phyloP scores from a whole-genome alignment of 2,329 filamentous ascomycete species.

The Fusarium sororula region DNA sequence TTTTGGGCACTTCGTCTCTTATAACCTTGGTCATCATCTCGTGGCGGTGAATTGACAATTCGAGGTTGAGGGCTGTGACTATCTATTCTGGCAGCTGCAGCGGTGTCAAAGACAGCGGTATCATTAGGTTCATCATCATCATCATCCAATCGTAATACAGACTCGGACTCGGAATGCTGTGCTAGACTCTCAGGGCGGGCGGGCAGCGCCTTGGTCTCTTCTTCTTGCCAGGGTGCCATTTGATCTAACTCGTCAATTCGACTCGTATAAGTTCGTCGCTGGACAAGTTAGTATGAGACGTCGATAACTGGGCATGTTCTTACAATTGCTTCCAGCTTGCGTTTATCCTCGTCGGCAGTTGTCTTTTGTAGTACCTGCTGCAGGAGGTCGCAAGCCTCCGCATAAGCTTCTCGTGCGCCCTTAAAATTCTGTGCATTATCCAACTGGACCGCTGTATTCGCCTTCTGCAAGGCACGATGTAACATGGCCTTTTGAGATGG shows the following conservation, averaged over 20 bases:
- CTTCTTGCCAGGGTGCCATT: conserved; percentile 65
- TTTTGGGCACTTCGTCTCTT: conserved; percentile 37
- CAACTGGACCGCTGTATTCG: conserved; percentile 92
- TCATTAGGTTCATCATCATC: conserved; percentile 58
- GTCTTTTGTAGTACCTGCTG: conserved; percentile 89
- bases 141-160: conserved; percentile 42
- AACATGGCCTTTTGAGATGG: conserved; percentile 94
- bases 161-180: conserved; percentile 37
- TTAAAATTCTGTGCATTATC: conserved; percentile 97
- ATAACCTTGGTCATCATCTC: conserved; percentile 32
- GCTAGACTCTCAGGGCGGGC: conserved; percentile 68
- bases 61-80: conserved; percentile 29
- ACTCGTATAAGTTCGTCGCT: conserved; percentile 90
- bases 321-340: conserved; percentile 93
- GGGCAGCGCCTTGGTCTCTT: conserved; percentile 79
- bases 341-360: conserved; percentile 84
- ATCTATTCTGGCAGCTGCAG: conserved; percentile 60
- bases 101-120: conserved; percentile 59
- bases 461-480: conserved; percentile 93
- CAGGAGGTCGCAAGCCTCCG: conserved; percentile 87
- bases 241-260: conserved; percentile 87
- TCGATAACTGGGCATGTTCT: conserved; percentile 35
- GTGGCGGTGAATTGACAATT: conserved; percentile 38
- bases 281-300: conserved; percentile 11
- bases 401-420: conserved; percentile 88